Evolutionary conservation across 1,284 basidiomycete species (phyloP), one percentile per base, ranked within the genome.

Genomic region (Golubevia pallescens): DNA sequence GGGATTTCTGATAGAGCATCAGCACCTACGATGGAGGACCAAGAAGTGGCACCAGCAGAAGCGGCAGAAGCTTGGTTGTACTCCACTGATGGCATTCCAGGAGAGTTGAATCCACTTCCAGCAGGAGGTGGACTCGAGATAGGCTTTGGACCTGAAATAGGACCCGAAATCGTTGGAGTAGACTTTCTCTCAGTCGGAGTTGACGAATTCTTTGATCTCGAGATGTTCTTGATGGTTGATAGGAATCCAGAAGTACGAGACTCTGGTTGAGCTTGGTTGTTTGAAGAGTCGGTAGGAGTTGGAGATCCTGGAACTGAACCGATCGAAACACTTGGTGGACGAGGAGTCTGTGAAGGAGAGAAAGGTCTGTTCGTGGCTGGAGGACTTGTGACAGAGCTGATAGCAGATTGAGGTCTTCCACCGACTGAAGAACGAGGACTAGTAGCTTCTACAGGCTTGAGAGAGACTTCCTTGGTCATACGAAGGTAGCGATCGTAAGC

Each of bases 1-100:
- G 92, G 91, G 60, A 97, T 91, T 14, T 90, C 92, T 23, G 91
- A 90, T 38, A 97, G 86, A 0, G 92, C 93, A 48, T 90, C 90
- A 69, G 90, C 90, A 74, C 95, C 93, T 0, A 97, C 92, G 60
- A 97, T 87, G 81, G 92, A 94, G 2, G 92, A 91, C 95, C 95
- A 97, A 0, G 93, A 94, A 90, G 93, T 81, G 2, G 83, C 85
- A 52, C 84, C 42, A 53, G 63, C 28, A 69, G 10, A 21, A 34
- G 53, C 57, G 51, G 20, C 48, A 28, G 28, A 28, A 28, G 28
- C 28, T 28, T 28, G 28, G 28, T 28, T 28, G 28, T 28, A 28
- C 28, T 28, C 28, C n/a, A n/a, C n/a, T n/a, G n/a, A n/a, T 38
- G 3, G 34, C 34, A 38, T 5, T 5, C 34, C 10, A 5, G 34